Conservation (phyloP, 192 early-diverging fungal species). For the Mortierella antarctica region DNA sequence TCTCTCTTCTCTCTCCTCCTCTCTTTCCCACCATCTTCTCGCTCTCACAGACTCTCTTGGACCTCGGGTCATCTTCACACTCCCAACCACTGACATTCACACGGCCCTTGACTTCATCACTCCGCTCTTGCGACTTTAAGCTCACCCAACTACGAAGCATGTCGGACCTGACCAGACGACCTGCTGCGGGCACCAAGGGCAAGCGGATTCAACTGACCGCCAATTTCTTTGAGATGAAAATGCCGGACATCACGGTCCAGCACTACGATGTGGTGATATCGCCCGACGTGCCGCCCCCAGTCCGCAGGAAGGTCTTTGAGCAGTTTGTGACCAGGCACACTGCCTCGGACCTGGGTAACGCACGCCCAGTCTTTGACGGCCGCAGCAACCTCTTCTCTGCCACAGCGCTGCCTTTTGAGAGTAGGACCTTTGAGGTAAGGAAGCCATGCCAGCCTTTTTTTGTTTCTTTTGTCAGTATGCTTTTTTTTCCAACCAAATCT, state of each 20-base stretch:
- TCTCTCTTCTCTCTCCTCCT: too few species aligned
- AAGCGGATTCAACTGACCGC: constrained; percentile 53
- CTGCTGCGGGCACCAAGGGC: constrained; percentile 60
- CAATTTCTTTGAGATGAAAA: constrained; percentile 82
- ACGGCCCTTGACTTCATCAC: too few species aligned
- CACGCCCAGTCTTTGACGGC: constrained; percentile 83
- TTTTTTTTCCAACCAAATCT: constrained; percentile 3
- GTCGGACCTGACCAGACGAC: constrained; percentile 19
- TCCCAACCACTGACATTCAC: too few species aligned
- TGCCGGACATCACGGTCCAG: constrained; percentile 73
- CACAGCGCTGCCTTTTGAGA: constrained; percentile 61
- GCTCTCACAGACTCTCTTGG: too few species aligned
- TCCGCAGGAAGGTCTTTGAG: constrained; percentile 74
- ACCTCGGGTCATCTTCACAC: too few species aligned
- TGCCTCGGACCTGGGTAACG: constrained; percentile 63
- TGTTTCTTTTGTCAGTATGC: neutral
- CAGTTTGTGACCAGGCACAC: constrained; percentile 65
- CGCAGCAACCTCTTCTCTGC: constrained; percentile 80
- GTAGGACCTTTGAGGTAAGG: constrained; percentile 66
- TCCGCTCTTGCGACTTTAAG: too few species aligned
- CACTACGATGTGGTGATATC: constrained; percentile 87
- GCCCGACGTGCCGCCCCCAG: constrained; percentile 80
- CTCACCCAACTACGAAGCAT: too few species aligned
- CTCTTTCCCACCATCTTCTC: too few species aligned
- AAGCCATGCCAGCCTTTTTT: neutral